phyloP scores from a whole-genome alignment of 2,329 filamentous ascomycete genomes.

The Macrophomina pseudophaseolina region DNA sequence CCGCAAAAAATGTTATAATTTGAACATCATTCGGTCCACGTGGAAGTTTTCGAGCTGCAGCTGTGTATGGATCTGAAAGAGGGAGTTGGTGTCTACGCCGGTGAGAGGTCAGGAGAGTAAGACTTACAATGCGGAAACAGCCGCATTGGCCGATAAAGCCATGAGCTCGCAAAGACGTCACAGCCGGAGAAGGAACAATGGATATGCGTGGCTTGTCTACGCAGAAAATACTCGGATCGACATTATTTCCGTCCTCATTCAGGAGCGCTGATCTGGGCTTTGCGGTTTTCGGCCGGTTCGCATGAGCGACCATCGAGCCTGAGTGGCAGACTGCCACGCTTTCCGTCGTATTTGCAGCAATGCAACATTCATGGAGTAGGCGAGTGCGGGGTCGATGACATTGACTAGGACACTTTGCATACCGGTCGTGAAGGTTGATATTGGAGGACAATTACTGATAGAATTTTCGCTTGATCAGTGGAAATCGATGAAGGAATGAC shows the following conservation, averaged over 20 bases:
- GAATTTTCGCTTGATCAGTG: too few relatives aligned
- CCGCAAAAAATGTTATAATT: background rate
- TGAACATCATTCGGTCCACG: background rate
- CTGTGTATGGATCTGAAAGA: background rate
- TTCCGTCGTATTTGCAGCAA: background rate
- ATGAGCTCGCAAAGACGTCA: background rate
- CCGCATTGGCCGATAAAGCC: background rate
- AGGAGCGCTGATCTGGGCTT: constrained; percentile 8
- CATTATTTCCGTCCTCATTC: background rate
- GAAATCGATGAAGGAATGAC: too few relatives aligned
- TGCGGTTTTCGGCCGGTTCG: background rate
- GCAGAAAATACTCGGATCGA: constrained; percentile 10
- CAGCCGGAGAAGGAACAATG: background rate
- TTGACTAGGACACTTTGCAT: too few relatives aligned
- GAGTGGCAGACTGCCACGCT: background rate
- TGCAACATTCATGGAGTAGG: too few relatives aligned
- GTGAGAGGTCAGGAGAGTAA: background rate
- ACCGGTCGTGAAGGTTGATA: too few relatives aligned
- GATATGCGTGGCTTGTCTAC: background rate
- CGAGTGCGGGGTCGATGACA: too few relatives aligned
- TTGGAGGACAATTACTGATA: too few relatives aligned
- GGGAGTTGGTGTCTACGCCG: background rate
- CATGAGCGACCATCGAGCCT: background rate
- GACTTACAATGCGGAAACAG: background rate
- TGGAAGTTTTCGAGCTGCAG: background rate